Evolutionary conservation across 768 basidiomycete species (phyloP), one percentile per base, ranked within the genome.

Genomic region (Termitomyces titanicus): DNA sequence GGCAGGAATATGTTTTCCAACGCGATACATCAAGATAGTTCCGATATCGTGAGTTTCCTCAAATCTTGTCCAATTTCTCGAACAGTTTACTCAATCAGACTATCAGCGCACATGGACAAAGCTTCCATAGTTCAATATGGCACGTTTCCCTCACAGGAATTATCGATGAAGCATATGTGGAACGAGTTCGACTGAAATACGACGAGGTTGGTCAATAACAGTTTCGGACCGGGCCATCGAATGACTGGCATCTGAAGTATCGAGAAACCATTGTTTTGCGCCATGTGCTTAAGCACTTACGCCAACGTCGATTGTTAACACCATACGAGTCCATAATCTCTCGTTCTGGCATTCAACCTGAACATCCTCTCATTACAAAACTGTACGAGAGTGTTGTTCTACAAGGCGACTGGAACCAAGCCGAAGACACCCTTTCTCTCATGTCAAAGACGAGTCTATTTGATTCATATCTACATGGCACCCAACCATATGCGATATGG

Each of bases 71-170:
- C 22, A 42, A 10, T 55, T 31, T 24, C 11, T n/a, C 39, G 20
- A 27, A 25, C 51, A 10, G 49, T 33, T n/a, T 12, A 58, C 42
- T 22, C 17, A 34, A 10, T 12, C 1, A 10, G 17, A 15, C 20
- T 8, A 38, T 6, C 51, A 91, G 90, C 37, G 84, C 87, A 5
- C 86, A 90, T 66, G 81, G 79, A 1, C 83, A 79, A 57, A 85
- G 80, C 61, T 92, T 86, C 64, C 88, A 92, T 62, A 83, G 83
- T 22, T 91, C 90, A 1, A 84, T 93, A 51, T 93, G 91, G 91
- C 76, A 86, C 60, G 74, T 92, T 25, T 68, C 84, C 1, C 60
- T 92, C 53, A 69, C 74, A 3, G 91, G 90, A 1, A 81, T 88
- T 29, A 70, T 64, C 1, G 82, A 88, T 22, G 71, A 78, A 46